Conservation (phyloP, 495 filamentous ascomycete genomes). For the Geoglossum glabrum region DNA sequence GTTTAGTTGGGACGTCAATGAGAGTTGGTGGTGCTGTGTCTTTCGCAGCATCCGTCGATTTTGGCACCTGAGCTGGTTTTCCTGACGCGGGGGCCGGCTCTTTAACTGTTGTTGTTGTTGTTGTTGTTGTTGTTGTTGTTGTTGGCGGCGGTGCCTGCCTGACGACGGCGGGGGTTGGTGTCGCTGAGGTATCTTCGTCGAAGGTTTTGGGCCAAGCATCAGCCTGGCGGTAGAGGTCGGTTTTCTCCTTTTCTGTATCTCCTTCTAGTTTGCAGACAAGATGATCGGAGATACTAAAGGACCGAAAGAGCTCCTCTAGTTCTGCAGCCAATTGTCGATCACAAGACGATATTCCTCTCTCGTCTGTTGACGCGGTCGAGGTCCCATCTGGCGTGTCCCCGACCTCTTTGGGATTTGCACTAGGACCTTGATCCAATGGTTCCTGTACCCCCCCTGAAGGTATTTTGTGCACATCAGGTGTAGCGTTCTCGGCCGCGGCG, state of each 20-base stretch:
- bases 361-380: background rate
- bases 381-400: background rate
- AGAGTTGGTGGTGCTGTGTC: constrained; percentile 8
- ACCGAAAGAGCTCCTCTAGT: background rate
- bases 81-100: constrained; percentile 9
- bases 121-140: no score
- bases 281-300: background rate
- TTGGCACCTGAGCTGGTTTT: constrained; percentile 4
- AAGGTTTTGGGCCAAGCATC: background rate
- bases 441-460: constrained; percentile 6
- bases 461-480: constrained; percentile 5
- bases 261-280: background rate
- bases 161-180: background rate
- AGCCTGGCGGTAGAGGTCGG: background rate
- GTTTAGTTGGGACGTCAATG: constrained; percentile 4
- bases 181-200: background rate
- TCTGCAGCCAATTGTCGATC: background rate
- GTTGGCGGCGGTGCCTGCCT: background rate
- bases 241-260: background rate
- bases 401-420: background rate
- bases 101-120: background rate
- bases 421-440: background rate
- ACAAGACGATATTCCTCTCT: background rate
- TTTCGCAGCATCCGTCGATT: background rate
- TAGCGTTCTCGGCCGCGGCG: constrained; percentile 10